Percentiles rank a stretch among this genome's conserved stretches.
These are phyloP conservation scores for Paramecium primaurelia DNA, from an alignment of 73 alveolate genomes.

Conservation along the genomic window DNA sequence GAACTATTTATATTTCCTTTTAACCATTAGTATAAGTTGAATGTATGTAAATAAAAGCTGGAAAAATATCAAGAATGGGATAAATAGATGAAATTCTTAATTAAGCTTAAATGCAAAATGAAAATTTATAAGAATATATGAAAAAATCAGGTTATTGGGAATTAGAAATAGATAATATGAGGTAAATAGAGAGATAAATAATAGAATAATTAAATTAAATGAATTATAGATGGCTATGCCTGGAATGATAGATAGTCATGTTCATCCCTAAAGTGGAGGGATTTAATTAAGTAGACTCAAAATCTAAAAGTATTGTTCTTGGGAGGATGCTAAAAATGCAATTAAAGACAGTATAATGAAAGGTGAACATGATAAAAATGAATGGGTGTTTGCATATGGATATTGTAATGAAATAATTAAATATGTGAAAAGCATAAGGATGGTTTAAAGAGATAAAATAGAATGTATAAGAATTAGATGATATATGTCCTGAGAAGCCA, in stretches of 20 bases:
- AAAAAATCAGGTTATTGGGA: neutral
- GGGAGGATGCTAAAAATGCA: neutral
- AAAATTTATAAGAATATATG: neutral
- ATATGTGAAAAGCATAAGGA: constrained; percentile 20
- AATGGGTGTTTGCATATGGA: constrained; percentile 9
- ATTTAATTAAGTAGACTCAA: neutral
- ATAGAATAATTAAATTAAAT: neutral
- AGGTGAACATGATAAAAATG: neutral
- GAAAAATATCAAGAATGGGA: neutral
- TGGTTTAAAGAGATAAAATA: neutral
- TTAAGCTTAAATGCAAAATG: neutral
- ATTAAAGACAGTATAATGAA: neutral
- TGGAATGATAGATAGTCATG: constrained; percentile 41
- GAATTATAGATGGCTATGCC: neutral
- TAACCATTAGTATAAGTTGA: neutral
- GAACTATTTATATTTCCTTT: neutral
- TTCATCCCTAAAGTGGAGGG: constrained; percentile 28
- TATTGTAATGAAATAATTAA: neutral
- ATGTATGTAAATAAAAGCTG: neutral
- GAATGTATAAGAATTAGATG: neutral
- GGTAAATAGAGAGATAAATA: neutral
- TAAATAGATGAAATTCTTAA: neutral
- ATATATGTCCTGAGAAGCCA: neutral
- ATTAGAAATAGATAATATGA: neutral
- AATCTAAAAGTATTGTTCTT: neutral